Evolutionary conservation across 2,329 filamentous ascomycete genomes (phyloP).

Genomic region (Penicillium glabrum): DNA sequence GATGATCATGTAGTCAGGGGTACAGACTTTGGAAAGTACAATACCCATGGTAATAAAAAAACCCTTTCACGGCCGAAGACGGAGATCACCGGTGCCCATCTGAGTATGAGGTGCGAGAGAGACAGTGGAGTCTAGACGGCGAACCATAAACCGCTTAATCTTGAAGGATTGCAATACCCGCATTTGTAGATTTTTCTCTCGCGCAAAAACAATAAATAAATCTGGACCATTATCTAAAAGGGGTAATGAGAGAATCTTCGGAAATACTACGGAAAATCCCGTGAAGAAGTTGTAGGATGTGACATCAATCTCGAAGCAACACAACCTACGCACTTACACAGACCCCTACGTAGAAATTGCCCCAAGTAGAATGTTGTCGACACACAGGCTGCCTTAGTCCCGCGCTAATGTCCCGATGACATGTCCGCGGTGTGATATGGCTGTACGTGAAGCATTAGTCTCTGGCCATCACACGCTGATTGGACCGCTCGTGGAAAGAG

Average conservation of each 20-base stretch:
- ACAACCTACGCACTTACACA: not conserved
- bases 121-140: not conserved
- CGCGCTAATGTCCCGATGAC: not conserved
- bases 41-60: too few relatives aligned
- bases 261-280: not conserved
- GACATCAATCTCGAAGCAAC: not conserved
- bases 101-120: not conserved
- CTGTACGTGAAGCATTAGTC: not conserved
- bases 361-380: not conserved
- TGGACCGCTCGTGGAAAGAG: not conserved
- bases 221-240: not conserved
- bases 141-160: not conserved
- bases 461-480: not conserved
- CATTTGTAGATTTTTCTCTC: not conserved
- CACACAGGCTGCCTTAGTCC: not conserved
- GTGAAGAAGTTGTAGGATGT: not conserved
- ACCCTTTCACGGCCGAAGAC: not conserved
- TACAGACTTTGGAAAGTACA: not conserved
- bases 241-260: not conserved
- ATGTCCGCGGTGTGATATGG: not conserved
- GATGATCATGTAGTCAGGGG: not conserved
- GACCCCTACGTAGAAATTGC: not conserved
- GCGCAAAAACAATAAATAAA: not conserved
- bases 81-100: not conserved
- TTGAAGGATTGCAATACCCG: not conserved